phyloP scores from a whole-genome alignment of 2,329 filamentous ascomycete species.

The Orbilia blumenaviensis region DNA sequence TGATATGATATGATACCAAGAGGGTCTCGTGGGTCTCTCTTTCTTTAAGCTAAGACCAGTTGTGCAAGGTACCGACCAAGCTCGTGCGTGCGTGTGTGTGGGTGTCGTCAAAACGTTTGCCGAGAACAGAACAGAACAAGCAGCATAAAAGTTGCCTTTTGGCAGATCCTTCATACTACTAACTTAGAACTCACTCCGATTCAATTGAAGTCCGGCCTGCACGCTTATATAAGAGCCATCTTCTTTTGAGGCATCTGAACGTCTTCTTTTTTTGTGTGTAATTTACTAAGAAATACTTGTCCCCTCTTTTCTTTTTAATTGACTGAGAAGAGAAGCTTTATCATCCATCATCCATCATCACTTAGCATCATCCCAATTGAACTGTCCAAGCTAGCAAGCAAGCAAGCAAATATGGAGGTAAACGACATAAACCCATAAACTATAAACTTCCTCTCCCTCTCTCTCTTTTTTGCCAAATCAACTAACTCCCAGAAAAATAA shows the following conservation, averaged over 20 bases:
- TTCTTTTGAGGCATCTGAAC: no score
- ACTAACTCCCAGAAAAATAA: conserved; percentile 16
- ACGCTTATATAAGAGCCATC: no score
- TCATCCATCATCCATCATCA: no score
- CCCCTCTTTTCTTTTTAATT: no score
- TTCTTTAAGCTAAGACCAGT: no score
- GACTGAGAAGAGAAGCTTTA: no score
- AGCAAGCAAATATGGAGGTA: conserved; percentile 43
- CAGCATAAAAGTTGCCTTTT: conserved; percentile 32
- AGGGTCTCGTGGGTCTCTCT: neutral
- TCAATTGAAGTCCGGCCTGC: no score
- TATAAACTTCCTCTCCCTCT: neutral
- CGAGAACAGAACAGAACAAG: neutral
- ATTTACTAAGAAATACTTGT: no score
- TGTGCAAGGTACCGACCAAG: neutral
- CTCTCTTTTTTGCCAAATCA: no score
- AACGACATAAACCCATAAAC: neutral
- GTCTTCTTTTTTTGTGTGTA: no score
- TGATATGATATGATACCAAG: neutral
- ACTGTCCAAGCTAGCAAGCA: no score
- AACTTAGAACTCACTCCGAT: neutral
- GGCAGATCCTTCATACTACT: conserved; percentile 49
- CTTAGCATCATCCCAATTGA: no score
- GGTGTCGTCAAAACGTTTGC: neutral
- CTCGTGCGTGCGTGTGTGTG: neutral